These are phyloP conservation scores for Clavispora vitiphila DNA, from an alignment of 805 yeast genomes.

Conservation along the genomic window DNA sequence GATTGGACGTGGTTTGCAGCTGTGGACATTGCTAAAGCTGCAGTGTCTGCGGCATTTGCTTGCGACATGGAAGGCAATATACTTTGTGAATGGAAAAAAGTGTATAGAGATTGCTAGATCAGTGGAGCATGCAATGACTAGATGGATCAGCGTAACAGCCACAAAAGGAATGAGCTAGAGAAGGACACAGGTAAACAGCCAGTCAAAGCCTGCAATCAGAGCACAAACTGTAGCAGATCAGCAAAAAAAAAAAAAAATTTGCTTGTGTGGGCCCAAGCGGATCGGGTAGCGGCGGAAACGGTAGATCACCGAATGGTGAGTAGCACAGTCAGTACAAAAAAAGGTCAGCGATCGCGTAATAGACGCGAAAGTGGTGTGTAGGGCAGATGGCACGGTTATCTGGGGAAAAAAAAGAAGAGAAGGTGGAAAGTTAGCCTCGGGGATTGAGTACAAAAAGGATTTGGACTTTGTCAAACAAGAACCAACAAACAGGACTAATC, in stretches of 20 bases:
- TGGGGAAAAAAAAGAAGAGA: not conserved
- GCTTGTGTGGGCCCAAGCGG: not conserved
- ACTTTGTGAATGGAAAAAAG: not conserved
- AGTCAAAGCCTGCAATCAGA: not conserved
- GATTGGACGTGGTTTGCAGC: not conserved
- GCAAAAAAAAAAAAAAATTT: not conserved
- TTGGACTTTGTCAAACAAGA: not conserved
- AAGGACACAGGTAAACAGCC: not conserved
- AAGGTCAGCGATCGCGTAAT: not conserved
- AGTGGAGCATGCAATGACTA: not conserved
- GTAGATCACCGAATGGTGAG: not conserved
- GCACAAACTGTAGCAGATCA: not conserved
- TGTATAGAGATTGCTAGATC: not conserved
- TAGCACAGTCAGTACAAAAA: not conserved
- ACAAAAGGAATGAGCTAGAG: not conserved
- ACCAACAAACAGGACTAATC: slow-evolving; percentile 1
- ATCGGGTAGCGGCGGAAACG: not conserved
- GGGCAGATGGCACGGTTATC: not conserved
- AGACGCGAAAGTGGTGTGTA: not conserved
- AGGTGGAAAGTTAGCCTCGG: not conserved
- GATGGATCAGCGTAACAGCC: not conserved
- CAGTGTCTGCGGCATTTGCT: slow-evolving; percentile 1
- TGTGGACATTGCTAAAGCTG: not conserved
- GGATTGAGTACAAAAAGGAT: not conserved
- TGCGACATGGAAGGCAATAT: slow-evolving; percentile 1